phyloP scores from a whole-genome alignment of 1,284 basidiomycete species.

The Cutaneotrichosporon cavernicola region DNA sequence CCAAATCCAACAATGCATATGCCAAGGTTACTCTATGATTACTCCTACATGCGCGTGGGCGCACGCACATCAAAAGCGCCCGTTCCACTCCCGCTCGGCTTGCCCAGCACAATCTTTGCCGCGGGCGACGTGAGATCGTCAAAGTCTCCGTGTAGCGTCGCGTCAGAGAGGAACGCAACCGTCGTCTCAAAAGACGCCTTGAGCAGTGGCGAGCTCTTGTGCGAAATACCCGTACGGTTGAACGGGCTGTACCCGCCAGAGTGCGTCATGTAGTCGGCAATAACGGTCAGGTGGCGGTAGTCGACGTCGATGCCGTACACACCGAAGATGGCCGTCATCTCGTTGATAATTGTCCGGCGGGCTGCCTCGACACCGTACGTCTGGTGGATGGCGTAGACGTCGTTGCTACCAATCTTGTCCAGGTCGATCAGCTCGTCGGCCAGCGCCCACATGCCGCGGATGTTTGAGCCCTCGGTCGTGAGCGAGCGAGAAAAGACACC shows the following conservation, averaged over 20 bases:
- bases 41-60: conserved; percentile 17
- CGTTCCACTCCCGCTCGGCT: conserved; percentile 78
- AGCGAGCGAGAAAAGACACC: conserved; percentile 52
- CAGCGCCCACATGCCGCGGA: conserved; percentile 86
- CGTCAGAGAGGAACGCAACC: conserved; percentile 90
- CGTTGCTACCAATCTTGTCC: conserved; percentile 86
- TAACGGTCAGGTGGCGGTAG: conserved; percentile 89
- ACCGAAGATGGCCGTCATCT: conserved; percentile 90
- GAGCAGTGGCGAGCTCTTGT: conserved; percentile 85
- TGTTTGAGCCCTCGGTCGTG: conserved; percentile 77
- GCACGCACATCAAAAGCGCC: conserved; percentile 73
- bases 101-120: conserved; percentile 86
- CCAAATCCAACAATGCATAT: conserved; percentile 7
- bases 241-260: conserved; percentile 97
- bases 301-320: conserved; percentile 97
- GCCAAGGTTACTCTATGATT: conserved; percentile 12
- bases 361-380: conserved; percentile 99
- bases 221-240: conserved; percentile 90
- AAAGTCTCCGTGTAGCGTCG: conserved; percentile 89
- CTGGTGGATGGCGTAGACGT: conserved; percentile 86
- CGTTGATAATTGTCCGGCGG: conserved; percentile 76
- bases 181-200: conserved; percentile 99
- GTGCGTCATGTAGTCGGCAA: conserved; percentile 99
- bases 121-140: conserved; percentile 81
- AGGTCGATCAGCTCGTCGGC: conserved; percentile 76